Conservation (phyloP, 352 stramenopile genomes). For the Globisporangium emineosum region DNA sequence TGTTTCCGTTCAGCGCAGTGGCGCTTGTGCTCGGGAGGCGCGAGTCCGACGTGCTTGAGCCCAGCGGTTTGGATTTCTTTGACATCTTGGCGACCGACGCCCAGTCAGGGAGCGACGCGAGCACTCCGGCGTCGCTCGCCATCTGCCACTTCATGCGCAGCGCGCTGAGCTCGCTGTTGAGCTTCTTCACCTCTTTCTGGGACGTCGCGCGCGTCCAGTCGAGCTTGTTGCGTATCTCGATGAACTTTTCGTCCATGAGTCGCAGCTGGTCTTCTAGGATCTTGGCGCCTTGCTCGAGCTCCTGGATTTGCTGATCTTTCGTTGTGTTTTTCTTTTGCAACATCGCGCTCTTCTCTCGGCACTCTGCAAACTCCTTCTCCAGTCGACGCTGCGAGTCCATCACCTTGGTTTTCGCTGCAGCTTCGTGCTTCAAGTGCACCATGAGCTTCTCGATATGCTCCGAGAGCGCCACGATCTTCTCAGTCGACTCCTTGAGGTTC, state of each 20-base stretch:
- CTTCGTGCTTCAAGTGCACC: slow-evolving; percentile 95
- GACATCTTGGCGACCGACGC: slow-evolving; percentile 22
- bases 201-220: slow-evolving; percentile 90
- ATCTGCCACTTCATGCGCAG: slow-evolving; percentile 79
- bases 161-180: slow-evolving; percentile 53
- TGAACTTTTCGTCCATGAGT: slow-evolving; percentile 98
- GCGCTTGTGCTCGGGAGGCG: slow-evolving; percentile 24
- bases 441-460: slow-evolving; percentile 97
- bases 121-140: slow-evolving; percentile 48
- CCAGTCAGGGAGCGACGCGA: slow-evolving; percentile 51
- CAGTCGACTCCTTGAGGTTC: slow-evolving; percentile 56
- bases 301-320: slow-evolving; percentile 86
- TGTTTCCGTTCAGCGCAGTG: background rate
- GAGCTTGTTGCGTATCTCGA: slow-evolving; percentile 95
- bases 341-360: slow-evolving; percentile 47
- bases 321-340: slow-evolving; percentile 78
- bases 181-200: slow-evolving; percentile 78
- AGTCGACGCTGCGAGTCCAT: slow-evolving; percentile 67
- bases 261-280: slow-evolving; percentile 95
- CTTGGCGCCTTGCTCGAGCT: slow-evolving; percentile 91
- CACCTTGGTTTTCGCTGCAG: slow-evolving; percentile 88
- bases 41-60: slow-evolving; percentile 50
- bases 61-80: slow-evolving; percentile 41
- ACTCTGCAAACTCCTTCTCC: slow-evolving; percentile 80
- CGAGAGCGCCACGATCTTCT: slow-evolving; percentile 90